Base-by-base conservation (phyloP, 805 yeast genomes). In the Wickerhamiella parazyma region DNA sequence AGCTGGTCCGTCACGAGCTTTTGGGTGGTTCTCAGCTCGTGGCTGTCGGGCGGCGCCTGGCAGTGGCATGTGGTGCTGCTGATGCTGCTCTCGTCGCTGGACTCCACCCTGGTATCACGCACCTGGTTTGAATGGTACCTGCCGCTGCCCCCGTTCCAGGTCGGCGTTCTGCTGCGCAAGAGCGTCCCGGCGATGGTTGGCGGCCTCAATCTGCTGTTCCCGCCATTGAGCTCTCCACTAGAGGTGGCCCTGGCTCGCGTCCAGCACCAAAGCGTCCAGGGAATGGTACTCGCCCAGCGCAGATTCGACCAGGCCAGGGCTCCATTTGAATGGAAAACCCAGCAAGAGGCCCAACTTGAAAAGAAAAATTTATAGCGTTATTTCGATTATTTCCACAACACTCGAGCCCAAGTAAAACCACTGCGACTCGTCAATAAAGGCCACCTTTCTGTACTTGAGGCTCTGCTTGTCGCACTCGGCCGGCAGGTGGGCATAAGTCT, bases 401-500 rank as follows among this genome's bases (percentile, higher is more conserved):
- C 45, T 42, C 2, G 38, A 21, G 14, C 19, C 37, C 16, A 45
- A 22, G 31, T 43, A 44, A n/a, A 47, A 38, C 16, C 36, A 45
- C 7, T 34, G 20, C 3, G 45, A 45, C 6, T 22, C 21, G 9
- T 33, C 41, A n/a, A 19, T 34, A 21, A 26, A 38, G 9, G 19
- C 35, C 12, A 41, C 24, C 2, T 3, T 8, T 22, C 22, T 3
- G 14, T 25, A 18, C 21, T 11, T 18, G 9, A 36, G 33, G 14
- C 38, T 42, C n/a, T 24, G 17, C 3, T 22, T 29, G 12, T 33
- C 33, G 25, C 43, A 40, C 24, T 20, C 36, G 8, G 21, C 18
- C 4, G 39, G 41, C 14, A 42, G 34, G 21, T 42, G 38, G 5
- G 51, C 44, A 1, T 70, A 52, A 0, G 85, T 78, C 2, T 61